Base-by-base conservation (phyloP, 768 basidiomycete species). In the Naganishia vaughanmartiniae region DNA sequence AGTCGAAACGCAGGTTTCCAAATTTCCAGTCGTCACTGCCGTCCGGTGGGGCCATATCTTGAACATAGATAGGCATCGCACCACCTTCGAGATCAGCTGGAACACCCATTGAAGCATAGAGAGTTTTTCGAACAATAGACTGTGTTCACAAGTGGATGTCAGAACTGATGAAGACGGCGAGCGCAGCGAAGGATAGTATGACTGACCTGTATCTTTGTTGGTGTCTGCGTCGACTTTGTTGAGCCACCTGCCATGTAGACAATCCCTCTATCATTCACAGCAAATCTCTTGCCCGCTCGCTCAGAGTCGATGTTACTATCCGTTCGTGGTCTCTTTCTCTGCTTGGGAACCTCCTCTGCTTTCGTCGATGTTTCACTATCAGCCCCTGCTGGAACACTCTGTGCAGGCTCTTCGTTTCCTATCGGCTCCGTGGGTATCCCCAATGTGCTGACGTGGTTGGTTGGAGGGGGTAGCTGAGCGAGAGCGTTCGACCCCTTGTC, bases 1-100 rank as follows among this genome's bases (percentile, higher is more conserved):
- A 70, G 48, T 70, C 69, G 26, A 65, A 70, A 26, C 69, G 58
- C 1, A 70, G 39, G 30, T 70, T 70, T 14, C 69, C 69, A 33
- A 70, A 70, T 42, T 24, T 53, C 69, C 69, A 70, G 28, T 70
- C 60, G 0, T 42, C 42, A 21, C 31, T 53, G 3, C 69, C 69
- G 26, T 70, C 69, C 0, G 60, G 60, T 30, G 58, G 58, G 19
- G n/a, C n/a, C 69, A 70, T 63, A 15, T 60, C 69, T 26, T 70
- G 58, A n/a, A 65, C 34, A 17, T 55, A 70, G 19, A 60, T 51
- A 17, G 69, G 69, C 33, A 63, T 63, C 14, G 36, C 60, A 12
- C 42, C 46, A 1, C 36, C 60, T n/a, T 63, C 60, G 12, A 26
- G 5, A 30, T n/a, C 55, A 45, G 33, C 55, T 34, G 54, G 17